These are phyloP conservation scores for Sutorius australiensis DNA, from an alignment of 768 basidiomycete species.

Conservation along the genomic window DNA sequence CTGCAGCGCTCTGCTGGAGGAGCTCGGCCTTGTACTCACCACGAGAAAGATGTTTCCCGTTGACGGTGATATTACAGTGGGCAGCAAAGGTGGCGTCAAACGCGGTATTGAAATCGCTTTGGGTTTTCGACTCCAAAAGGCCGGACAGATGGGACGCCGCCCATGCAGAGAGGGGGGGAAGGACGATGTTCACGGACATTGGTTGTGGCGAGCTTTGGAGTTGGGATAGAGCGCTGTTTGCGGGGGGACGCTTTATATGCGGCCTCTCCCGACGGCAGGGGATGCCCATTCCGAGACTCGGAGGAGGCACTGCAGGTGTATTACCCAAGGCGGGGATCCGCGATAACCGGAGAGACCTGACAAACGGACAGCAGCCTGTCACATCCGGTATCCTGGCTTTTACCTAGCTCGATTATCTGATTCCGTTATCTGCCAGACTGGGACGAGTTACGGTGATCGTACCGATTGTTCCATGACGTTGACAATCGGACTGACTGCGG, in stretches of 20 bases:
- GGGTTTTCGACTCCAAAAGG: constrained; percentile 38
- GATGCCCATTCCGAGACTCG: background rate
- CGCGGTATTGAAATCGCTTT: constrained; percentile 31
- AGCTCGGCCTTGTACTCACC: constrained; percentile 39
- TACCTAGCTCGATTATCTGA: background rate
- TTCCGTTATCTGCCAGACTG: background rate
- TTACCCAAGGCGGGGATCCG: background rate
- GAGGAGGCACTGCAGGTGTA: background rate
- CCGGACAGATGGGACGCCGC: constrained; percentile 37
- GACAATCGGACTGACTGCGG: background rate
- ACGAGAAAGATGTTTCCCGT: constrained; percentile 38
- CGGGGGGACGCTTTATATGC: constrained; percentile 12
- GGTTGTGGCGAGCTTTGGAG: background rate
- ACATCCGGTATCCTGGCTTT: constrained; percentile 7
- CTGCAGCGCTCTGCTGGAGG: constrained; percentile 27
- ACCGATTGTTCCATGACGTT: background rate
- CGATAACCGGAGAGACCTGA: background rate
- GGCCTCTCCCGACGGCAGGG: background rate
- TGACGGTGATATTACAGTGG: constrained; percentile 37
- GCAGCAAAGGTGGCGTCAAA: constrained; percentile 41
- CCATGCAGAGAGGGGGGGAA: constrained; percentile 42
- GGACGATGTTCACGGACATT: constrained; percentile 32
- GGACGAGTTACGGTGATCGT: background rate
- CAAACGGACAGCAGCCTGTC: background rate
- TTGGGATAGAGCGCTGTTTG: background rate